Evolutionary conservation across 495 filamentous ascomycete species (phyloP), one percentile per base, ranked within the genome.

Genomic region (Pseudotulostoma volvatum): DNA sequence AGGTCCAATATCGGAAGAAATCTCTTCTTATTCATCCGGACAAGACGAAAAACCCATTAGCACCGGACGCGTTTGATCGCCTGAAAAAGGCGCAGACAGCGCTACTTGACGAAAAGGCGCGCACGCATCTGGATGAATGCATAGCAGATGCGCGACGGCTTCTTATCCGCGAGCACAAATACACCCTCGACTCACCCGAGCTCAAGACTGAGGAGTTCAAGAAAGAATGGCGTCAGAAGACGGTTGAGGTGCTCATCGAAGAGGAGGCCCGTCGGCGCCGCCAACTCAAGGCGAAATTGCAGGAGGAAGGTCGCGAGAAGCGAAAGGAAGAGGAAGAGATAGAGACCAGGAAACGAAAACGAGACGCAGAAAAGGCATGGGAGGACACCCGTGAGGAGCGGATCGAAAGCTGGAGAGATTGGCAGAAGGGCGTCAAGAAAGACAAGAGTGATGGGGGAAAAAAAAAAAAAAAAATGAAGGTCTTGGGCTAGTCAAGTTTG

Each of bases 11-110:
- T 67, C 84, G 90, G 61, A 85, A 79, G 49, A 96, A 93, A 55
- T 99, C 90, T 11, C 77, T 99, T 21, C 74, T 99, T 4, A 96
- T 99, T 65, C 90, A 99, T 64, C 90, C 90, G 8, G 90, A 99
- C 63, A 96, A 96, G 61, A 95, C 92, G 37, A 76, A 74, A 46
- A 96, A 99, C 56, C 82, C 84, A 1, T 69, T 66, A 19, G 90
- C 90, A 7, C 88, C 90, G 1, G 87, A 95, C 49, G 92, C 90
- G 45, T 99, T 99, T 55, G 90, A 99, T 61, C 77, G 85, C 1
- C 74, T 99, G 3, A 93, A 93, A 55, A 93, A 95, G 56, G 90
- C 90, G 7, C 83, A 95, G 49, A 81, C 74, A 1, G 73, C 80
- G 43, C 74, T 99, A 5, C 77, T 93, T 65, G 92, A 99, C 57